Conservation (phyloP, 108 stramenopile species). For the Cylindrotheca closterium region DNA sequence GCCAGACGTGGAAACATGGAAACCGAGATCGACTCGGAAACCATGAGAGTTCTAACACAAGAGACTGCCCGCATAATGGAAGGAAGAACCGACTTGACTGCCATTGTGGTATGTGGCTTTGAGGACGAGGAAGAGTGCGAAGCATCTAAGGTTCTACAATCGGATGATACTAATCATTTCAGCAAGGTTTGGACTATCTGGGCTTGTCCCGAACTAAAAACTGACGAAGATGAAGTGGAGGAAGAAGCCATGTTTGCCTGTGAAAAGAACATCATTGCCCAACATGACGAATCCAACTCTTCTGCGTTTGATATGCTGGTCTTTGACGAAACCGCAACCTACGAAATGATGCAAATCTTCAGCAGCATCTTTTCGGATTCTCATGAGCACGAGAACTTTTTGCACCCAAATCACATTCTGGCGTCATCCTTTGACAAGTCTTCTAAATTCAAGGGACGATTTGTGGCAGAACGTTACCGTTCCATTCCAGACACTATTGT, state of each 20-base stretch:
- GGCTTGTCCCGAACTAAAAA: constrained; percentile 1
- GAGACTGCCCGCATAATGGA: constrained; percentile 2
- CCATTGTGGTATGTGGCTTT: constrained; percentile 13
- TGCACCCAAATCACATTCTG: neutral
- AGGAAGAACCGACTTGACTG: constrained; percentile 1
- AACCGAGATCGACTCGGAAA: neutral
- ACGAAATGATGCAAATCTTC: constrained; percentile 23
- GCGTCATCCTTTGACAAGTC: constrained; percentile 1
- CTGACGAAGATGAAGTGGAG: neutral
- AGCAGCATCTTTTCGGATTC: constrained; percentile 15
- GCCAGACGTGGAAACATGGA: neutral
- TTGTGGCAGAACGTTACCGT: neutral
- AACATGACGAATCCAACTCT: neutral
- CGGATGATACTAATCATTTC: constrained; percentile 3
- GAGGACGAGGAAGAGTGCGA: constrained; percentile 12
- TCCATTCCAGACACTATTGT: neutral
- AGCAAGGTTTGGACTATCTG: constrained; percentile 22
- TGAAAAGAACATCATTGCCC: constrained; percentile 15
- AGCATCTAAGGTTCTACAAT: constrained; percentile 9
- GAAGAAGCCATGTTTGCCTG: constrained; percentile 16
- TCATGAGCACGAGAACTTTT: constrained; percentile 1
- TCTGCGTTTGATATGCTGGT: constrained; percentile 1
- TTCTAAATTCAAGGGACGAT: too few species aligned
- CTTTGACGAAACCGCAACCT: constrained; percentile 13
- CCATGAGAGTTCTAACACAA: constrained; percentile 7